Conservation (phyloP, 306 rosid species). For the Fragaria iinumae region DNA sequence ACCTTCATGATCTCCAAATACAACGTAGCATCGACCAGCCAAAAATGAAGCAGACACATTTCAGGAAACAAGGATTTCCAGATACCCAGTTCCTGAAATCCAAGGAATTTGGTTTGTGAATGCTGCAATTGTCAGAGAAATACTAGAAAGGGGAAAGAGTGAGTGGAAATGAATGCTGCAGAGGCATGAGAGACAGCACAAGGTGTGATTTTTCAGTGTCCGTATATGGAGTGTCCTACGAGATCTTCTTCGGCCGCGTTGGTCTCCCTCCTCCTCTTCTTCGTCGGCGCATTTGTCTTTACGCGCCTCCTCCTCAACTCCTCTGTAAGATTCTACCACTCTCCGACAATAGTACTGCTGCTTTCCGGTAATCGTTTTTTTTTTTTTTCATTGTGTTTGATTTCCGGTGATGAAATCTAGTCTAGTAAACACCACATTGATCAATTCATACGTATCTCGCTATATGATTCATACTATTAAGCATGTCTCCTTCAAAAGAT, state of each 20-base stretch:
- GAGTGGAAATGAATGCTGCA: not conserved
- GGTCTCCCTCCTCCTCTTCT: conserved; percentile 35
- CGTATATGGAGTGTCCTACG: conserved; percentile 37
- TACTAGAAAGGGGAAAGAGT: not conserved
- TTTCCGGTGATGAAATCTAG: no score
- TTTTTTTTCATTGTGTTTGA: not conserved
- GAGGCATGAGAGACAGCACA: not conserved
- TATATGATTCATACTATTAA: no score
- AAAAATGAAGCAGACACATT: conserved; percentile 2
- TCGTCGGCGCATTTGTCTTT: conserved; percentile 55
- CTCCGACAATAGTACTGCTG: not conserved
- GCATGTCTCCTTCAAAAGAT: not conserved
- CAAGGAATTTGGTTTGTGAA: not conserved
- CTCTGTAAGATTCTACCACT: conserved; percentile 39
- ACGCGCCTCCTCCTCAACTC: conserved; percentile 43
- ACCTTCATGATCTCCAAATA: not conserved
- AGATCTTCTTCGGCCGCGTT: conserved; percentile 33
- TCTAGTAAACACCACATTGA: no score
- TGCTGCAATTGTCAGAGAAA: not conserved
- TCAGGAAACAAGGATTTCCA: not conserved
- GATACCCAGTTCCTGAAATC: conserved; percentile 13
- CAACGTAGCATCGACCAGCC: not conserved
- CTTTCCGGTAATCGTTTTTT: no score
- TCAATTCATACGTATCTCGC: no score
- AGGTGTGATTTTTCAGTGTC: conserved; percentile 27